Evolutionary conservation across 768 basidiomycete species (phyloP), one percentile per base, ranked within the genome.

Genomic region (Lactifluus rugatus): DNA sequence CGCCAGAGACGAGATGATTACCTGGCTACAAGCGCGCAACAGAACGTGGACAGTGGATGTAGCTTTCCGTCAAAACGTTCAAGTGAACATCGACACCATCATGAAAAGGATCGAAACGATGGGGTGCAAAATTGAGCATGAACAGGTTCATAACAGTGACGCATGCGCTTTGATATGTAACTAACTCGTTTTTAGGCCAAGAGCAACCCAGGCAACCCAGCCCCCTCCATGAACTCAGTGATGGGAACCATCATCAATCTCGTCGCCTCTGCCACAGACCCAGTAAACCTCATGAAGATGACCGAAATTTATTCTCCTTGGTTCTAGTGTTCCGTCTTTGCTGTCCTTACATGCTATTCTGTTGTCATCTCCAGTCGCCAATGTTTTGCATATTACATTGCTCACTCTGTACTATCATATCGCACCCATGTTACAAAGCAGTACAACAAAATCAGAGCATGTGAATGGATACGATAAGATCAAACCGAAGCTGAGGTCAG

Each of bases 1-100:
- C 69, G 82, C 90, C 26, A 82, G 93, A 44, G 96, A 99, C 67
- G 96, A 99, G 72, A 88, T 97, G 46, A 78, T 84, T 64, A 77
- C 80, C 11, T 91, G 89, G 88, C 68, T 88, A 61, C 74, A 77
- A 34, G 69, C 79, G 59, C 78, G 80, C 52, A 76, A 76, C 54
- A 78, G 81, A 51, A 78, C 80, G 14, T 79, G 76, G 71, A 75
- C 76, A 32, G 72, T 81, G 50, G 89, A 91, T 66, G 54, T 71
- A 11, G 68, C 76, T 31, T 85, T 85, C 73, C 79, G 82, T 44
- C 73, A 75, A 21, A 74, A 76, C 34, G 75, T 81, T 19, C 80
- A 82, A 19, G 75, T 78, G 32, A 79, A 78, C 55, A 78, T 81
- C 19, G 87, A 92, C 8, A 78, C 78, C 8, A 76, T 95, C 36